Evolutionary conservation across 2,329 filamentous ascomycete genomes (phyloP).

Genomic region (Fonsecaea erecta): DNA sequence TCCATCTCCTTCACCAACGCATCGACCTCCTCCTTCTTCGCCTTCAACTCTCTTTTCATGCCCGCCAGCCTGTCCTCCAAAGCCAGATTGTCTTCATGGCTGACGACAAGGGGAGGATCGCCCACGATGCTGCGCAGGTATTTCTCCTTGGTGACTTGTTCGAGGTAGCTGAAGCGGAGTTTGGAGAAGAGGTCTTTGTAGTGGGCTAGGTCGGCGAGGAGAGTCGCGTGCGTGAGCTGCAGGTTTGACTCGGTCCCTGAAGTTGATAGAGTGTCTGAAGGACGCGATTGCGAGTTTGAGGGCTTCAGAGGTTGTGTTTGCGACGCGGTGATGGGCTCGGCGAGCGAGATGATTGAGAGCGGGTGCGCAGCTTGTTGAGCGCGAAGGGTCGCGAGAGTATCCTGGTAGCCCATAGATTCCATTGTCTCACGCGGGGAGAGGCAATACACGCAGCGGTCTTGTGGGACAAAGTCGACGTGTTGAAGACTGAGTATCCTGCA

Average conservation of each 20-base stretch:
- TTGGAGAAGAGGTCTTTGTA: slow-evolving; percentile 94
- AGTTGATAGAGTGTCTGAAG: slow-evolving; percentile 66
- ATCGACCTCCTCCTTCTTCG: slow-evolving; percentile 77
- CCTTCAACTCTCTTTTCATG: slow-evolving; percentile 76
- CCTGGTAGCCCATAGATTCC: slow-evolving; percentile 47
- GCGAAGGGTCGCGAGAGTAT: slow-evolving; percentile 35
- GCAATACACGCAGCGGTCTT: neutral
- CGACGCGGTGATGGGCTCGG: slow-evolving; percentile 35
- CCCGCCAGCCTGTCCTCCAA: slow-evolving; percentile 72
- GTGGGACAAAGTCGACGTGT: neutral
- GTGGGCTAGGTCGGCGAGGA: slow-evolving; percentile 83
- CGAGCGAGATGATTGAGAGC: slow-evolving; percentile 45
- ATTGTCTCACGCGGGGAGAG: slow-evolving; percentile 39
- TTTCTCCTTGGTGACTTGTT: slow-evolving; percentile 98
- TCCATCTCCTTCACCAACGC: slow-evolving; percentile 76
- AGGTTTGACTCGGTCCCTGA: slow-evolving; percentile 62
- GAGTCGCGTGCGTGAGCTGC: slow-evolving; percentile 69
- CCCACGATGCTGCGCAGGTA: slow-evolving; percentile 92
- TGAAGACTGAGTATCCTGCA: neutral
- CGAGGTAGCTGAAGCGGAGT: slow-evolving; percentile 93
- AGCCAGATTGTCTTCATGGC: slow-evolving; percentile 77
- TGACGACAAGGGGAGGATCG: slow-evolving; percentile 84
- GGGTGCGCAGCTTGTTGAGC: slow-evolving; percentile 37
- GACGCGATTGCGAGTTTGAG: slow-evolving; percentile 43
- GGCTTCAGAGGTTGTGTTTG: slow-evolving; percentile 9